Conservation (phyloP, 1,139 yeast genomes). For the Hanseniaspora gamundiae region DNA sequence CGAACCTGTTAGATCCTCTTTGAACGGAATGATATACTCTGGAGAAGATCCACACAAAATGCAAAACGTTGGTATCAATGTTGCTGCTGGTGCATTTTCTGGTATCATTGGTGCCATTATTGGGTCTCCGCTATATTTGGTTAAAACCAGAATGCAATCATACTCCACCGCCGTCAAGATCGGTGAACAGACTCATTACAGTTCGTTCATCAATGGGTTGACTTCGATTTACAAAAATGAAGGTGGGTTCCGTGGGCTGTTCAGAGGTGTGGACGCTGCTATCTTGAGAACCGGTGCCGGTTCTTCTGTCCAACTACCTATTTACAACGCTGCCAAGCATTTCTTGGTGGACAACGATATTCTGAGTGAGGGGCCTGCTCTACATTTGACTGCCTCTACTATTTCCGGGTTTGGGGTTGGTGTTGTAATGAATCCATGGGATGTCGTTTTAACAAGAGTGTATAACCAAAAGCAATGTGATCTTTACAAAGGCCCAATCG, state of each 20-base stretch:
- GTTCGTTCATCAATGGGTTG: constrained; percentile 56
- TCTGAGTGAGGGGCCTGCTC: constrained; percentile 49
- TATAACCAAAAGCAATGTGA: constrained; percentile 81
- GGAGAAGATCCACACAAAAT: constrained; percentile 35
- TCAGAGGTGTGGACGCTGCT: constrained; percentile 92
- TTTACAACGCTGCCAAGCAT: constrained; percentile 67
- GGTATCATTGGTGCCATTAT: constrained; percentile 84
- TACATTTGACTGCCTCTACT: constrained; percentile 68
- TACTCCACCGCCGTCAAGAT: constrained; percentile 52
- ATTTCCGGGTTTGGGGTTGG: constrained; percentile 87
- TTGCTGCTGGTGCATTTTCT: constrained; percentile 70
- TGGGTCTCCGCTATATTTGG: constrained; percentile 84
- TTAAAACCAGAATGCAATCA: constrained; percentile 94
- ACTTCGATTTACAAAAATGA: constrained; percentile 47
- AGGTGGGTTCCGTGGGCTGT: constrained; percentile 60
- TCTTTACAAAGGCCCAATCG: constrained; percentile 74
- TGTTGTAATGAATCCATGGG: constrained; percentile 95
- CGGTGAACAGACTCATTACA: constrained; percentile 89
- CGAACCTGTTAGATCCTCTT: constrained; percentile 62
- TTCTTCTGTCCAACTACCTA: constrained; percentile 90
- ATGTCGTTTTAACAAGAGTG: constrained; percentile 84
- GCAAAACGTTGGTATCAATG: constrained; percentile 56
- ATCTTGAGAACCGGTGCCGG: constrained; percentile 91
- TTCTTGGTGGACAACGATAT: constrained; percentile 35
- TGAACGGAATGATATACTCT: constrained; percentile 49